Evolutionary conservation across 768 basidiomycete genomes (phyloP).

Genomic region (Astraeus odoratus): DNA sequence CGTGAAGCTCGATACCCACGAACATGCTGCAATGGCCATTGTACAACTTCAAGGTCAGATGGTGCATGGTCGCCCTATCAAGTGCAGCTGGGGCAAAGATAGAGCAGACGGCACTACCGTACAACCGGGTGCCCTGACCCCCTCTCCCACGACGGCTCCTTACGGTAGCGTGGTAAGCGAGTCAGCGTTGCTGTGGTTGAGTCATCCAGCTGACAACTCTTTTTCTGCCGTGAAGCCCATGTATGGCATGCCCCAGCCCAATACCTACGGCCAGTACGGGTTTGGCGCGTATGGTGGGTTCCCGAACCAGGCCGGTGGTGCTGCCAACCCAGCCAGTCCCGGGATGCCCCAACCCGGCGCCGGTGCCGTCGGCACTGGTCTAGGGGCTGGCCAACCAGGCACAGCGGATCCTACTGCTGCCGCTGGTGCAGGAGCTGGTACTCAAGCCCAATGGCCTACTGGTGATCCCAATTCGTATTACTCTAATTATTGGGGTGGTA

Average conservation of each 20-base stretch:
- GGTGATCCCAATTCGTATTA: constrained; percentile 72
- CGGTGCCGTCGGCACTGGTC: constrained; percentile 45
- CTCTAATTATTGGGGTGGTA: constrained; percentile 81
- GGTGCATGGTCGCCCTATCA: constrained; percentile 95
- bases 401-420: constrained; percentile 48
- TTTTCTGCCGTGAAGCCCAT: constrained; percentile 60
- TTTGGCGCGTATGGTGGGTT: constrained; percentile 72
- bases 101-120: constrained; percentile 65
- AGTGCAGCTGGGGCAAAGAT: constrained; percentile 99
- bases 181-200: constrained; percentile 2
- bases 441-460: constrained; percentile 71
- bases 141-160: constrained; percentile 52
- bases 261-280: constrained; percentile 66
- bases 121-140: constrained; percentile 48
- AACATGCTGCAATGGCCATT: constrained; percentile 97
- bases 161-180: constrained; percentile 70
- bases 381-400: constrained; percentile 51
- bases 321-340: constrained; percentile 36
- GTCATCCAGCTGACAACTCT: constrained; percentile 3
- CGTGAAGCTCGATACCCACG: constrained; percentile 97
- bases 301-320: constrained; percentile 50
- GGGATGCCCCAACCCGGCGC: constrained; percentile 53
- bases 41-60: constrained; percentile 95
- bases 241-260: constrained; percentile 86
- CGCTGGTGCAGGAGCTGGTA: constrained; percentile 40